Conservation (phyloP, 768 basidiomycete species). For the Lactarius akahatsu region DNA sequence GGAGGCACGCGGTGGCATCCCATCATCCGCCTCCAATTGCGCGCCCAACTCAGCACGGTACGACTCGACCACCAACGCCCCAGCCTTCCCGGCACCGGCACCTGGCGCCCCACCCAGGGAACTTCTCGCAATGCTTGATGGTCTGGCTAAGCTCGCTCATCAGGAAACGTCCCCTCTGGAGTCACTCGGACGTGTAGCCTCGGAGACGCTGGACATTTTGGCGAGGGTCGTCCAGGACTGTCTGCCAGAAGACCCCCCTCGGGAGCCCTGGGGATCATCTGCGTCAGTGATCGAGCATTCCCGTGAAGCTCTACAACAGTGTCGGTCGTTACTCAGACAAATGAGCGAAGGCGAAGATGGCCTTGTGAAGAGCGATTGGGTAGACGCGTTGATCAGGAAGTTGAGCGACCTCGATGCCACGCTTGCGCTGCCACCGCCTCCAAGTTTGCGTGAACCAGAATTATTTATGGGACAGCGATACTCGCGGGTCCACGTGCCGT, state of each 20-base stretch:
- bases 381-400: neutral
- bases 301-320: neutral
- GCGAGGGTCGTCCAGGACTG: neutral
- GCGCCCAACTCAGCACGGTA: neutral
- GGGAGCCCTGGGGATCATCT: neutral
- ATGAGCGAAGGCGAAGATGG: neutral
- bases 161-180: no score
- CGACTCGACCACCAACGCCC: constrained; percentile 18
- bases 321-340: neutral
- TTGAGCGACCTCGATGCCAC: constrained; percentile 1
- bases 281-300: neutral
- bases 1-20: constrained; percentile 7
- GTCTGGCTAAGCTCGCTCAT: no score
- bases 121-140: no score
- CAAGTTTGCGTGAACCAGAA: constrained; percentile 1
- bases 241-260: neutral
- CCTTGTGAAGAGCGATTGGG: neutral
- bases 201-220: constrained; percentile 6
- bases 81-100: neutral
- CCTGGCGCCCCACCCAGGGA: constrained; percentile 9
- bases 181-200: no score
- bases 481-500: no score
- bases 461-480: no score
- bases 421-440: no score
- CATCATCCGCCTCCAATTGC: neutral